Conservation (phyloP, 371 early-diverging fungal genomes). For the Rhizomucor miehei region DNA sequence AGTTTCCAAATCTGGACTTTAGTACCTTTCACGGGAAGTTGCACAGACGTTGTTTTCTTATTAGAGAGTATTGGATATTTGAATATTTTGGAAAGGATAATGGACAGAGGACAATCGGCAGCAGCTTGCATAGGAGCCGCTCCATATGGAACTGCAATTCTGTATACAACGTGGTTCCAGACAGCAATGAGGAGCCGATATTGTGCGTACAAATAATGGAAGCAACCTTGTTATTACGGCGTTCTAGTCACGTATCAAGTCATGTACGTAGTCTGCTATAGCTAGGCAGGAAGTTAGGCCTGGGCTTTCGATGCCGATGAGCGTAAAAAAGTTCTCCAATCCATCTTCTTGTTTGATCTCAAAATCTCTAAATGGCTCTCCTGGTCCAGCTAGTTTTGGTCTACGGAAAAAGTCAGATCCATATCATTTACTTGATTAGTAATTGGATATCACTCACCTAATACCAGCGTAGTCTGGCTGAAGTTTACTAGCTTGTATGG, state of each 20-base stretch:
- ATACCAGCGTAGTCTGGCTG: constrained; percentile 81
- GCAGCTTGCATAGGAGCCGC: too few species aligned
- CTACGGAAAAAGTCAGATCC: constrained; percentile 30
- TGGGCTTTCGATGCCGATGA: constrained; percentile 89
- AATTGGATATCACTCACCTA: constrained; percentile 40
- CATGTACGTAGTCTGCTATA: constrained; percentile 71
- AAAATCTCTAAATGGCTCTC: constrained; percentile 78
- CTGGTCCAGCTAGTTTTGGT: constrained; percentile 78
- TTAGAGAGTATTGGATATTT: too few species aligned
- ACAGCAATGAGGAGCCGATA: too few species aligned
- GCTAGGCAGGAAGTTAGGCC: constrained; percentile 86
- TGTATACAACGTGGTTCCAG: too few species aligned
- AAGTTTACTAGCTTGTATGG: constrained; percentile 52
- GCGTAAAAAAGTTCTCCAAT: constrained; percentile 62
- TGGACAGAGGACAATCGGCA: too few species aligned
- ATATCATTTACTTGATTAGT: neutral
- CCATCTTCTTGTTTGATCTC: constrained; percentile 62
- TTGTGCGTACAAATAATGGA: too few species aligned
- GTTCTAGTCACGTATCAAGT: constrained; percentile 20
- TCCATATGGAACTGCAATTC: too few species aligned
- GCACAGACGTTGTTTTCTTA: too few species aligned
- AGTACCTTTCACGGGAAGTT: too few species aligned
- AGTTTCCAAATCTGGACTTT: too few species aligned
- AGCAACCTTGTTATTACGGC: too few species aligned
- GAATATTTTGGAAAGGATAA: too few species aligned